Conservation (phyloP, 164 flowering plant species). For the Stephania yunnanensis region DNA sequence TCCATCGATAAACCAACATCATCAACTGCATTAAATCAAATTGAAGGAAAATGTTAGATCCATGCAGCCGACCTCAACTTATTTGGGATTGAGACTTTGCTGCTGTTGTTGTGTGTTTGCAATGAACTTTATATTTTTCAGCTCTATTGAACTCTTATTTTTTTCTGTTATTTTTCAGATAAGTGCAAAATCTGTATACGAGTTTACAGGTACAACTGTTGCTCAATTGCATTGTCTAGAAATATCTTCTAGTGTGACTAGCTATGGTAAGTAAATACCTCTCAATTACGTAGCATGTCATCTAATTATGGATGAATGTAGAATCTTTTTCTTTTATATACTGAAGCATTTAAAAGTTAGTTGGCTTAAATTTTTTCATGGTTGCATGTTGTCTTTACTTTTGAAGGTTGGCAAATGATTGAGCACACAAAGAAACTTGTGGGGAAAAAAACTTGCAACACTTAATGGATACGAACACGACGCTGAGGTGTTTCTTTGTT, state of each 20-base stretch:
- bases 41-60: too few species aligned
- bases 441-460: conserved; percentile 75
- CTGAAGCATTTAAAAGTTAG: background rate
- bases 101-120: too few species aligned
- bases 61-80: too few species aligned
- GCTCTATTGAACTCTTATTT: conserved; percentile 2
- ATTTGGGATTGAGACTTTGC: too few species aligned
- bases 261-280: conserved; percentile 73
- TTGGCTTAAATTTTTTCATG: background rate
- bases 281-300: background rate
- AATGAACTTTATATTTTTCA: too few species aligned
- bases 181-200: conserved; percentile 98
- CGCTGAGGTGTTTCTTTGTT: conserved; percentile 68
- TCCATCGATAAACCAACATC: too few species aligned
- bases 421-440: conserved; percentile 95
- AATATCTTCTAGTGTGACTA: conserved; percentile 98
- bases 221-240: conserved; percentile 94
- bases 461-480: conserved; percentile 76
- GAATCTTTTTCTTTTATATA: too few species aligned
- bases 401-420: conserved; percentile 96
- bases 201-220: conserved; percentile 96
- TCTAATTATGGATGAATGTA: too few species aligned
- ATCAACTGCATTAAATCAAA: too few species aligned
- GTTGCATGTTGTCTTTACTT: background rate
- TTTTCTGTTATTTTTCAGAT: conserved; percentile 46